Conservation (phyloP, 768 basidiomycete genomes). For the Boletus vinaceobasis region DNA sequence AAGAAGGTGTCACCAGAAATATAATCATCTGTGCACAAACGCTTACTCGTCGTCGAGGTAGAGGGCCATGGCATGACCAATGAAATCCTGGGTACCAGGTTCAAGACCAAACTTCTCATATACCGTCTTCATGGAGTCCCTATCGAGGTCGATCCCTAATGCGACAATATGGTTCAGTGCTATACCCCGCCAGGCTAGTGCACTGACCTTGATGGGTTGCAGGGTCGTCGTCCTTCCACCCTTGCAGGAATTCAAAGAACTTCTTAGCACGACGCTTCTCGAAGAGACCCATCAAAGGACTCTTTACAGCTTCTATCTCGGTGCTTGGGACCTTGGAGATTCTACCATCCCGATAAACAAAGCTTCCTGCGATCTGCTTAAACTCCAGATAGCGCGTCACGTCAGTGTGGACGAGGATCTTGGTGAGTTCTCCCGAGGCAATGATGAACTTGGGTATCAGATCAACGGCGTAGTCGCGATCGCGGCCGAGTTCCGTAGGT, state of each 20-base stretch:
- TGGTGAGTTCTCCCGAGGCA: constrained; percentile 94
- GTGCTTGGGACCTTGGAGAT: constrained; percentile 98
- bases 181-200: neutral
- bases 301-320: constrained; percentile 94
- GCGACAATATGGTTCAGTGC: neutral
- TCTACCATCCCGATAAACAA: constrained; percentile 93
- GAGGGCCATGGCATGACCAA: constrained; percentile 98
- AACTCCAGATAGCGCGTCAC: constrained; percentile 99
- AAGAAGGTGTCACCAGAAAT: constrained; percentile 9
- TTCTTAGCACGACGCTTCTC: constrained; percentile 98
- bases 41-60: constrained; percentile 95
- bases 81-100: constrained; percentile 96
- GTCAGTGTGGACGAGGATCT: constrained; percentile 98
- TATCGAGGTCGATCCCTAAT: constrained; percentile 83
- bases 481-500: constrained; percentile 86
- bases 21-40: neutral
- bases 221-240: constrained; percentile 94
- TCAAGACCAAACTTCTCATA: constrained; percentile 98
- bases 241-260: constrained; percentile 96
- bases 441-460: constrained; percentile 99
- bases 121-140: constrained; percentile 86
- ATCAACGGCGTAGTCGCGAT: constrained; percentile 97
- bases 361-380: constrained; percentile 99
- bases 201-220: constrained; percentile 86
- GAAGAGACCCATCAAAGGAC: constrained; percentile 97